Base-by-base conservation (phyloP, 345 rosid genomes). In the Citrus trifoliata region DNA sequence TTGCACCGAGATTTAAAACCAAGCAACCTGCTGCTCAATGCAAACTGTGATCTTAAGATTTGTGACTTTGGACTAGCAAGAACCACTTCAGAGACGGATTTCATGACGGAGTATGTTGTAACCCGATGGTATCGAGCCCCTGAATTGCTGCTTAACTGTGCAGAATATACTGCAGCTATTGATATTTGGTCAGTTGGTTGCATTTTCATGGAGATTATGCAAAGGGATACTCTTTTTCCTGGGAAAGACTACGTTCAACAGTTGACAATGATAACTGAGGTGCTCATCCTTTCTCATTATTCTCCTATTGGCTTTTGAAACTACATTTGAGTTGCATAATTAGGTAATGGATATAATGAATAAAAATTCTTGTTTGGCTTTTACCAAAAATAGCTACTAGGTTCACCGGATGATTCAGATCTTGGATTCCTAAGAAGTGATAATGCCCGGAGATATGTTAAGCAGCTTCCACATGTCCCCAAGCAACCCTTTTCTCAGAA, bases 141-240 rank as follows among this genome's bases (percentile, higher is more conserved):
- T 1, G 96, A 92, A 61, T 77, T 92, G 89, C 89, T 92, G 61
- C 89, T 92, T 61, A 92, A 89, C 77, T 89, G 96, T 71, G 85
- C 95, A 0, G 95, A 92, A 70, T 90, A 92, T 65, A 88, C 95
- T 61, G 90, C 92, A 48, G 93, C 97, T 22, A 95, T 95, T 71
- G 98, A 95, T 72, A 86, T 95, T 22, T 95, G 98, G 98, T 93
- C 97, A 13, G 98, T 95, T 78, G 97, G 98, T 81, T 95, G 98
- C 88, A 95, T 93, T 74, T 81, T 95, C 70, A 88, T 93, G 98
- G 98, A 93, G 82, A 88, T 93, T 35, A 74, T 90, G 18, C 85
- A 83, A 73, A 87, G 95, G 84, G 94, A 93, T 74, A 91, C 98
- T 4, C 93, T 95, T 60, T 92, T 92, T 33, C 91, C 94, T 0